phyloP scores from a whole-genome alignment of 2,329 filamentous ascomycete genomes.

The Apiospora marii region DNA sequence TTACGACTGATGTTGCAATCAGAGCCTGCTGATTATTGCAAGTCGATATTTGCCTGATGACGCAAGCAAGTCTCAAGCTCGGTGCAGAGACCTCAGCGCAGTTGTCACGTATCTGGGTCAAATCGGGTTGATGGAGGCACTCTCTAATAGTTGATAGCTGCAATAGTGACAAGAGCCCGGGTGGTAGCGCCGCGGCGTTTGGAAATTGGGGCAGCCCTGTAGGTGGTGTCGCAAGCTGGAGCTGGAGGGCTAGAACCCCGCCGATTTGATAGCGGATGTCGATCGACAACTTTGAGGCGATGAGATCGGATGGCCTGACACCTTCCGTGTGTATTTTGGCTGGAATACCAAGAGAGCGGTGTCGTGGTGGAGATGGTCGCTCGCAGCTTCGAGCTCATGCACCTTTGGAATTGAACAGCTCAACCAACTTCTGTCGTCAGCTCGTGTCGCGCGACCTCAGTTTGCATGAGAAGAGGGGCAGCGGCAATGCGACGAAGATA shows the following conservation, averaged over 20 bases:
- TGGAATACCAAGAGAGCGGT: background rate
- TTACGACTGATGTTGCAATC: background rate
- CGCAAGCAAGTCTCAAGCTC: background rate
- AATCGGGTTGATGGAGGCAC: background rate
- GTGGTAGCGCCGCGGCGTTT: background rate
- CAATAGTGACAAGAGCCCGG: background rate
- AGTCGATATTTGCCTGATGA: background rate
- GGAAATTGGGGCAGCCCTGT: background rate
- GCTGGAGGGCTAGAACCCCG: conserved; percentile 9
- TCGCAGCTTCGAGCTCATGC: background rate
- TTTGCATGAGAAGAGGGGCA: conserved; percentile 11
- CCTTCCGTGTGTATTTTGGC: background rate
- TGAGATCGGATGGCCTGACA: background rate
- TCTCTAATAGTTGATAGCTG: background rate
- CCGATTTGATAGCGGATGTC: background rate
- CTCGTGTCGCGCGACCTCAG: background rate
- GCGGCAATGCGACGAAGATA: background rate
- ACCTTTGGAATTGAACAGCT: background rate
- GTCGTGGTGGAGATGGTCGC: background rate
- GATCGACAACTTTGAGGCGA: background rate
- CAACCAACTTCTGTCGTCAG: conserved; percentile 16
- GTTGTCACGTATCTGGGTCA: background rate
- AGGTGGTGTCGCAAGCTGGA: conserved; percentile 2
- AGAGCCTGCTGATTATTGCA: background rate
- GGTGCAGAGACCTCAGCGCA: background rate